A percentile compares a stretch with the other conserved stretches of the same genome.
These are phyloP conservation scores for Annulohypoxylon truncatum DNA, from an alignment of 2,329 filamentous ascomycete genomes.

Conservation along the genomic window DNA sequence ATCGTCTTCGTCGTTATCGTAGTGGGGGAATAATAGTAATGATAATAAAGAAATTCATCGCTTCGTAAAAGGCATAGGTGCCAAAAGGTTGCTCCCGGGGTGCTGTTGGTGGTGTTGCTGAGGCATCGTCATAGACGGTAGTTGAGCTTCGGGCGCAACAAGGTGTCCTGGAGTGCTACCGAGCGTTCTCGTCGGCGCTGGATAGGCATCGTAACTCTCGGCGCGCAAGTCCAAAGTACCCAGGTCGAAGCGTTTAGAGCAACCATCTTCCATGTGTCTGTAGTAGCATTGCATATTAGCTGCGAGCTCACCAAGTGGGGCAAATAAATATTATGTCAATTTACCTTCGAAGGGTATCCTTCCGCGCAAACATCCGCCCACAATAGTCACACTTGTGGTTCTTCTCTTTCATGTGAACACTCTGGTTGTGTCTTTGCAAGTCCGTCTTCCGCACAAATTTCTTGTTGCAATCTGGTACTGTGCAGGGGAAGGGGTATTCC, in stretches of 20 bases:
- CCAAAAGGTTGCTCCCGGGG: conserved; percentile 35
- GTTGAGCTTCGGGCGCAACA: conserved; percentile 40
- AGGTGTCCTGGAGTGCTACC: conserved; percentile 45
- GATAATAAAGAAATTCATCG: conserved; percentile 37
- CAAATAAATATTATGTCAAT: conserved; percentile 42
- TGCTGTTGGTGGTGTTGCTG: conserved; percentile 25
- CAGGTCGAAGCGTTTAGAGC: conserved; percentile 73
- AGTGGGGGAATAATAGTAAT: conserved; percentile 8
- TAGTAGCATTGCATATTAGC: conserved; percentile 22
- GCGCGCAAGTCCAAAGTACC: conserved; percentile 60
- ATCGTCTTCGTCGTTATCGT: conserved; percentile 30
- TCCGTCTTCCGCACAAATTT: conserved; percentile 87
- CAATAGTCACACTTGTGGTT: conserved; percentile 79
- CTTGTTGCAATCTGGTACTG: conserved; percentile 73
- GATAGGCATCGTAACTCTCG: conserved; percentile 44
- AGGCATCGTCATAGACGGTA: conserved; percentile 47
- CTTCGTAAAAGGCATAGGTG: conserved; percentile 45
- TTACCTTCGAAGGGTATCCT: conserved; percentile 85
- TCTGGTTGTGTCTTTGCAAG: conserved; percentile 70
- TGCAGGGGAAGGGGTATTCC: conserved; percentile 77
- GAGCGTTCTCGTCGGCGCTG: conserved; percentile 40
- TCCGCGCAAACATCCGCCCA: conserved; percentile 77
- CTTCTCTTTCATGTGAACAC: conserved; percentile 79
- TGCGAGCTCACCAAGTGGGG: neutral
- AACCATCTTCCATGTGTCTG: conserved; percentile 83